A percentile compares a stretch with the other conserved stretches of the same genome.
phyloP scores from a whole-genome alignment of 495 filamentous ascomycete species.

The Talaromyces proteolyticus region DNA sequence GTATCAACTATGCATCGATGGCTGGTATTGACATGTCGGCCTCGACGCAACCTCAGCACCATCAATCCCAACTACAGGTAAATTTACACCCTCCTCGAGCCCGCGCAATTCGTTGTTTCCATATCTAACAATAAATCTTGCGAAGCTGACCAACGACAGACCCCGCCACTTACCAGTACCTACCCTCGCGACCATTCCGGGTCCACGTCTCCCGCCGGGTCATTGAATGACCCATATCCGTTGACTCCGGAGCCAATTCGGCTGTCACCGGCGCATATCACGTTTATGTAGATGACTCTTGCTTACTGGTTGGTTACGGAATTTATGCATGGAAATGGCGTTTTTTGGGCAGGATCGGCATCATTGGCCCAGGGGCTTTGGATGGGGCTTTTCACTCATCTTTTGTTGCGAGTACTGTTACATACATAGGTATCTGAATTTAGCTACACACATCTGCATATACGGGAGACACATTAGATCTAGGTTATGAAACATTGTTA shows the following conservation, averaged over 20 bases:
- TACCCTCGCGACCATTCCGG: conserved; percentile 73
- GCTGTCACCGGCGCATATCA: conserved; percentile 23
- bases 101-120: conserved; percentile 9
- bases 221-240: conserved; percentile 29
- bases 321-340: neutral
- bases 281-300: neutral
- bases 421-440: too few species aligned
- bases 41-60: conserved; percentile 15
- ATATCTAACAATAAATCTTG: conserved; percentile 12
- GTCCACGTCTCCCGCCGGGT: conserved; percentile 30
- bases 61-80: conserved; percentile 8
- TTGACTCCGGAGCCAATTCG: conserved; percentile 31
- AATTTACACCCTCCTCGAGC: conserved; percentile 10
- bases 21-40: conserved; percentile 67
- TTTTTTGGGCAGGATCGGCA: neutral
- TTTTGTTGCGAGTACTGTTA: too few species aligned
- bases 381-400: too few species aligned
- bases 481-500: too few species aligned
- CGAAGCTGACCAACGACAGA: conserved; percentile 40
- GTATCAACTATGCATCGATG: conserved; percentile 68
- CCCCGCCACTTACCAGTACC: conserved; percentile 78
- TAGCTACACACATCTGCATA: too few species aligned
- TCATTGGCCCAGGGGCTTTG: too few species aligned
- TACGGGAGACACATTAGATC: too few species aligned
- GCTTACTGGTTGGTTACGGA: neutral